phyloP scores from a whole-genome alignment of 495 filamentous ascomycete species.

The Penicilliopsis zonata region DNA sequence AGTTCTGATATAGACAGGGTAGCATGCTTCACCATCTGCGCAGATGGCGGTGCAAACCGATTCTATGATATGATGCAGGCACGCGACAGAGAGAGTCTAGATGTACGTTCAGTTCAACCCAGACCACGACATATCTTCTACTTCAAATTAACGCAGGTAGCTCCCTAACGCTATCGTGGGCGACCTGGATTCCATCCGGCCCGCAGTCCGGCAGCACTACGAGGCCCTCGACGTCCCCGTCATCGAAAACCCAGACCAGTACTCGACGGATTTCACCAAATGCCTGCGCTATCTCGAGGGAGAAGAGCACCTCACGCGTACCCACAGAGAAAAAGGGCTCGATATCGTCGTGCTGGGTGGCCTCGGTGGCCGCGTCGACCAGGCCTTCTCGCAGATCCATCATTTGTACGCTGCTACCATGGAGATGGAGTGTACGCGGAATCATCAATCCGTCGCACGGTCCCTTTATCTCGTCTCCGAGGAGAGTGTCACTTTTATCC shows the following conservation, averaged over 20 bases:
- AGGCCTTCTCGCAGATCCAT: conserved; percentile 78
- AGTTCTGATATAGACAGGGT: conserved; percentile 2
- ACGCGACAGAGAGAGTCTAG: conserved; percentile 16
- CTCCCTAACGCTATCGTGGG: conserved; percentile 65
- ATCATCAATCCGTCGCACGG: no score
- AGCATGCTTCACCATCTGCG: conserved; percentile 57
- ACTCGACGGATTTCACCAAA: conserved; percentile 76
- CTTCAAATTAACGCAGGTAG: conserved; percentile 8
- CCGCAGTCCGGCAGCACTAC: conserved; percentile 49
- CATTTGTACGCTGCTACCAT: conserved; percentile 44
- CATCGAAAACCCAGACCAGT: conserved; percentile 59
- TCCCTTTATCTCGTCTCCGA: conserved; percentile 65
- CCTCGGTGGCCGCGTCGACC: conserved; percentile 81
- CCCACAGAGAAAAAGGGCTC: conserved; percentile 5
- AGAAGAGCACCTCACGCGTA: conserved; percentile 5
- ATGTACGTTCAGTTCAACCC: conserved; percentile 16
- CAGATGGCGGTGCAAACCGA: conserved; percentile 84
- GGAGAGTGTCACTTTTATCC: conserved; percentile 68
- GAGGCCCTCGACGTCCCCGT: conserved; percentile 37
- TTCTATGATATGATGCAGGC: conserved; percentile 45
- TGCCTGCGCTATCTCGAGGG: conserved; percentile 51
- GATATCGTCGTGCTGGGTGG: conserved; percentile 66
- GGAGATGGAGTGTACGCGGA: conserved; percentile 18
- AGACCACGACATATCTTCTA: not conserved
- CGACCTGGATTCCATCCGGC: conserved; percentile 73